A percentile compares a stretch with the other conserved stretches of the same genome.
Conservation (phyloP, 768 basidiomycete species). For the Collybiopsis confluens region DNA sequence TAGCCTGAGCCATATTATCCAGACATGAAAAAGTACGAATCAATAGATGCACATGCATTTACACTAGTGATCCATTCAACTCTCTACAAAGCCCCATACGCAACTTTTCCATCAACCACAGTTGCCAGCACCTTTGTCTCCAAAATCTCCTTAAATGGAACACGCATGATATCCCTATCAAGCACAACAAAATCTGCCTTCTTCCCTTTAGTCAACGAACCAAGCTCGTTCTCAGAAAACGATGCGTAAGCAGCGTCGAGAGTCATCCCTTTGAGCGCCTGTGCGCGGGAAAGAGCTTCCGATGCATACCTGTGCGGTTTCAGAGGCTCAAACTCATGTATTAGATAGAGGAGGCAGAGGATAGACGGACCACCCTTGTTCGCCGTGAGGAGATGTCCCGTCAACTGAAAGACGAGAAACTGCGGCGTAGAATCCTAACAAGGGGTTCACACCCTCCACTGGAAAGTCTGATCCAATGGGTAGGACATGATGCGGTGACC, state of each 20-base stretch:
- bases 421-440: constrained; percentile 88
- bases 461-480: constrained; percentile 94
- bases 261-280: constrained; percentile 91
- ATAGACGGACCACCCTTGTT: constrained; percentile 68
- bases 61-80: neutral
- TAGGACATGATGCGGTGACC: constrained; percentile 50
- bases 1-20: too few relatives aligned
- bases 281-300: constrained; percentile 70
- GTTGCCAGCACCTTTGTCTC: constrained; percentile 65
- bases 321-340: neutral
- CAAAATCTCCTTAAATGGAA: constrained; percentile 58
- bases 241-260: constrained; percentile 85
- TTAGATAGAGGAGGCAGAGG: neutral
- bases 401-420: constrained; percentile 64
- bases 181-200: constrained; percentile 86
- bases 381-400: constrained; percentile 80
- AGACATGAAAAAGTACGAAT: too few relatives aligned
- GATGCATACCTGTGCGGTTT: constrained; percentile 60
- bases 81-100: constrained; percentile 42
- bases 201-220: constrained; percentile 73
- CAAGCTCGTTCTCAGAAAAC: constrained; percentile 67
- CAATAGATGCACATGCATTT: too few relatives aligned
- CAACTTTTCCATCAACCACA: constrained; percentile 67
- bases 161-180: constrained; percentile 73
- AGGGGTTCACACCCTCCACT: constrained; percentile 84